Evolutionary conservation across 2,329 filamentous ascomycete species (phyloP).

Genomic region (Plectosphaerella plurivora): DNA sequence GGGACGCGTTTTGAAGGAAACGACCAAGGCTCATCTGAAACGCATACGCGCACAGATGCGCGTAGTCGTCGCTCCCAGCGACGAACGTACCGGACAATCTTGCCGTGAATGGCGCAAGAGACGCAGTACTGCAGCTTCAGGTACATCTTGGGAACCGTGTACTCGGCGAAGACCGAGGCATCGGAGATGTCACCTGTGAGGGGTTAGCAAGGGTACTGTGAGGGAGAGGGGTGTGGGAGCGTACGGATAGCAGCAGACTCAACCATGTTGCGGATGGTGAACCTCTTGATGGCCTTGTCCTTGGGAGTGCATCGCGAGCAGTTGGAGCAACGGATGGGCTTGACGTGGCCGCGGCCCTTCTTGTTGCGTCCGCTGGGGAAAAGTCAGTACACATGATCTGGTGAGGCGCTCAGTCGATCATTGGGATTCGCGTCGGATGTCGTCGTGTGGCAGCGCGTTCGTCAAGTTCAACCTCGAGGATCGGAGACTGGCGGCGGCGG

Average conservation of each 20-base stretch:
- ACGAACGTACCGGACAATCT: conserved; percentile 98
- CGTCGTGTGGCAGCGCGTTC: conserved; percentile 5
- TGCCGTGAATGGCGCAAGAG: conserved; percentile 99
- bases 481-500: not conserved
- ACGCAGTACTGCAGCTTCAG: conserved; percentile 99
- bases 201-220: conserved; percentile 5
- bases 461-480: not conserved
- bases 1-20: conserved; percentile 24
- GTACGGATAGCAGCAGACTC: conserved; percentile 99
- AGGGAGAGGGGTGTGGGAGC: conserved; percentile 33
- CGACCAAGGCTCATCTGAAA: conserved; percentile 59
- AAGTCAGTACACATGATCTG: conserved; percentile 14
- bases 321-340: conserved; percentile 84
- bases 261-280: conserved; percentile 99
- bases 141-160: conserved; percentile 99
- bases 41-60: conserved; percentile 36
- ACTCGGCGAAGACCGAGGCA: conserved; percentile 98
- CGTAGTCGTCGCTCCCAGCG: conserved; percentile 56
- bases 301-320: conserved; percentile 87
- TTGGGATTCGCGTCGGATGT: not conserved
- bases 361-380: conserved; percentile 87
- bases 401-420: not conserved
- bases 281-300: conserved; percentile 99
- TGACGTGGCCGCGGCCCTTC: conserved; percentile 99
- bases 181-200: conserved; percentile 96